Base-by-base conservation (phyloP, 768 basidiomycete species). In the Leccinum subtestaceum region DNA sequence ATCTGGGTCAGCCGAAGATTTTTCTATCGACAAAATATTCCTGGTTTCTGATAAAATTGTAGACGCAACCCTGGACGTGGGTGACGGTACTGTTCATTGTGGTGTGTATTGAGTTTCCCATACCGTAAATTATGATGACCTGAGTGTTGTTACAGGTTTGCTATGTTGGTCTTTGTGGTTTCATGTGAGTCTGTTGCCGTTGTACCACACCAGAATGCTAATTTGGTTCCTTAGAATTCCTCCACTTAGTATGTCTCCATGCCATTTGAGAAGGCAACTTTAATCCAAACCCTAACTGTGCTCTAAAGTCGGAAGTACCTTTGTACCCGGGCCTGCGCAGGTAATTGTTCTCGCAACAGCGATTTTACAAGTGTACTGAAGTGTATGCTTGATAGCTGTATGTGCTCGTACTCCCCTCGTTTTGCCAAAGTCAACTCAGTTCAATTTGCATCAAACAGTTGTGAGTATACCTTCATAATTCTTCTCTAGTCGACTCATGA, bases 51-150 rank as follows among this genome's bases (percentile, higher is more conserved):
- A 47, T 21, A 8, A 5, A 12, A 47, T 21, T 7, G 21, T 21
- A 47, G 63, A 36, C 1, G 9, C 57, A 45, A 15, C 62, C 51
- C 1, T 65, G 63, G 63, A 56, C 59, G 1, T 48, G 46, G 52
- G 57, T 58, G 13, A 63, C 63, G 2, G 60, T 51, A 2, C 17
- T 63, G 10, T 64, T 57, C 38, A 8, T 63, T 34, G 15, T 48
- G 13, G 61, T 63, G 4, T 9, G 61, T 60, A 52, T 19, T 19
- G 3, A 9, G 12, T 4, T 19, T 29, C 4, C 29, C 9, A 7
- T 27, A 27, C 25, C 0, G 5, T 7, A 2, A 10, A n/a, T 29
- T 32, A 40, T 45, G 23, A 8, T 11, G 7, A 29, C 4, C 1
- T 12, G 10, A 25, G 45, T 11, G 45, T 49, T 27, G 13, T 47